Base-by-base conservation (phyloP, 192 early-diverging fungal species). In the Rhizophagus clarus region DNA sequence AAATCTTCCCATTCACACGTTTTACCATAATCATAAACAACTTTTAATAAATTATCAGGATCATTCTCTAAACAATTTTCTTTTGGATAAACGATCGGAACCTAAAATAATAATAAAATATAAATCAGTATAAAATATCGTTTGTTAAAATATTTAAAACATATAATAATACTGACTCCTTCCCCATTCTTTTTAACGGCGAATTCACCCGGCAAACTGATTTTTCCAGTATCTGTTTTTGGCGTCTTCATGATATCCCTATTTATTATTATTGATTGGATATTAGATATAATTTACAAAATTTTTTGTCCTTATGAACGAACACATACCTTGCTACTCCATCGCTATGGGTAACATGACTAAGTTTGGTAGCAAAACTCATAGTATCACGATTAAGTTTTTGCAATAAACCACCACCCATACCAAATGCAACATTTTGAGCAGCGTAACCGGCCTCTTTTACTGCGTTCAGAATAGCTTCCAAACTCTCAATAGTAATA, bases 191-290 rank as follows among this genome's bases (percentile, higher is more conserved):
- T 80, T 20, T 72, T 26, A 28, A 94, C 89, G 47, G 74, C 87
- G 32, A 93, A 83, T 70, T 85, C 82, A 14, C 96, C 96, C 2
- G 96, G 96, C 49, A 97, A 82, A 82, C 92, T 93, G 60, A 89
- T 86, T 81, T 97, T 97, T 29, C 81, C 84, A 0, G 88, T 73
- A 24, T 92, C 96, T 3, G 88, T 88, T 77, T 93, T 93, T 28
- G 96, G 96, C 61, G 89, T 91, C 82, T 97, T 97, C 96, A 97
- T 97, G 8, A 96, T 90, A 77, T 95, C 91, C 45, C 90, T 91
- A 32, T 45, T 37, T 51, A 71, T 45, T 74, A 15, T 63, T 31
- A 4, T 47, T 0, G 34, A 61, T 49, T 37, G 37, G 7, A 37
- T 37, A 37, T 37, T 6, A 40, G 37, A 40, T 63, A 56, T n/a